Conservation (phyloP, 2,329 filamentous ascomycete genomes). For the Harringtonia lauricola region DNA sequence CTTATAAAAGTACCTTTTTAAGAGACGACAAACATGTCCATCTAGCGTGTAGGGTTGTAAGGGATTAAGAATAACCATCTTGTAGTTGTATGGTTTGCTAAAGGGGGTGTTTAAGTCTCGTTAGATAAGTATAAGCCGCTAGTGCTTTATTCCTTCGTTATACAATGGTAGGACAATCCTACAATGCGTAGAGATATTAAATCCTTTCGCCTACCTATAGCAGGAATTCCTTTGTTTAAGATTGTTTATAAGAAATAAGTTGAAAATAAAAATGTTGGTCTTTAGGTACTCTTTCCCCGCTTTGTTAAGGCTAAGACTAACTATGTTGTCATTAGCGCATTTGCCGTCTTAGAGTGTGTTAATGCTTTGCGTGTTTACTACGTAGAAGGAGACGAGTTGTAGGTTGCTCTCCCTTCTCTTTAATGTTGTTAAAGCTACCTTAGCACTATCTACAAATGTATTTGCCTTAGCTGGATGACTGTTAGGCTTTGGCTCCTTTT, state of each 20-base stretch:
- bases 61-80: background rate
- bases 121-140: background rate
- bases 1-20: background rate
- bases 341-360: background rate
- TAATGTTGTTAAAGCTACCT: too few species aligned
- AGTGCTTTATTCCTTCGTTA: background rate
- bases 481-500: too few species aligned
- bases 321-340: background rate
- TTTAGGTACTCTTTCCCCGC: background rate
- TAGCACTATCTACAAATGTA: too few species aligned
- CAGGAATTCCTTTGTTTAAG: background rate
- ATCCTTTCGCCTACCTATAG: background rate
- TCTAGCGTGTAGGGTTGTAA: background rate
- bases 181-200: background rate
- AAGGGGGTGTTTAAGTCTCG: background rate
- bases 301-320: background rate
- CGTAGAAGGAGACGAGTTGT: too few species aligned
- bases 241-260: background rate
- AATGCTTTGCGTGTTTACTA: background rate
- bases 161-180: background rate
- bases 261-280: background rate
- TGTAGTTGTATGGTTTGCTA: background rate
- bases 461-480: too few species aligned
- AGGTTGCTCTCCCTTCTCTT: too few species aligned
- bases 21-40: background rate